Evolutionary conservation across 2,329 filamentous ascomycete genomes (phyloP).

Genomic region (Diaporthe ampelina): DNA sequence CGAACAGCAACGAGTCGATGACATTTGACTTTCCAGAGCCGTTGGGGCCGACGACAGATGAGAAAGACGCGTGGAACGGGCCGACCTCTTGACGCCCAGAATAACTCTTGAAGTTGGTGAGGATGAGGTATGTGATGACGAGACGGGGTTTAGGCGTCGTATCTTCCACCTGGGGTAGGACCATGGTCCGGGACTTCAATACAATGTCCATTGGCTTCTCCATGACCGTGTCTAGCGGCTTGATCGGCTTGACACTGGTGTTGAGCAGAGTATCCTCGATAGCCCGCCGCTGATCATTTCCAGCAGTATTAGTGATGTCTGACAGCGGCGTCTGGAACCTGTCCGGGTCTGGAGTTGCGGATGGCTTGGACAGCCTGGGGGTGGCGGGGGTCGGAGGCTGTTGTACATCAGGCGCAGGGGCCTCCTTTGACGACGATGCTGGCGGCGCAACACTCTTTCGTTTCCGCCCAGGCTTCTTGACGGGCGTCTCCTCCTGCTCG

Average conservation of each 20-base stretch:
- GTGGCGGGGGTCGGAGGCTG: conserved; percentile 57
- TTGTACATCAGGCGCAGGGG: conserved; percentile 42
- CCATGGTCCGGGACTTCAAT: conserved; percentile 83
- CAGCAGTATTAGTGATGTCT: conserved; percentile 78
- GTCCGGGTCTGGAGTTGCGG: conserved; percentile 69
- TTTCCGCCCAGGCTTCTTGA: conserved; percentile 72
- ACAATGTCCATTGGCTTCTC: conserved; percentile 96
- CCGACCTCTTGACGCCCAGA: conserved; percentile 95
- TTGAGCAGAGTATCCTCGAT: conserved; percentile 61
- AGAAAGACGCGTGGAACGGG: conserved; percentile 97
- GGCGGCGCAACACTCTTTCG: conserved; percentile 71
- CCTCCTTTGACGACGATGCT: conserved; percentile 50
- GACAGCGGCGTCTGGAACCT: conserved; percentile 73
- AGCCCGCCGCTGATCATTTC: conserved; percentile 72
- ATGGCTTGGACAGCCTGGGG: conserved; percentile 58
- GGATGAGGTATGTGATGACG: conserved; percentile 90
- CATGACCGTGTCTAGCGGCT: conserved; percentile 81
- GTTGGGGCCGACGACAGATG: conserved; percentile 97
- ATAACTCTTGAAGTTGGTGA: conserved; percentile 99
- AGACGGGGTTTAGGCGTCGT: conserved; percentile 85
- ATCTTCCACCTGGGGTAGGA: conserved; percentile 78
- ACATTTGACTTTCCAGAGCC: conserved; percentile 99
- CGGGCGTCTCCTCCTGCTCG: conserved; percentile 47
- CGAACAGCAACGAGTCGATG: conserved; percentile 96
- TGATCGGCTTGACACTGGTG: conserved; percentile 76